phyloP scores from a whole-genome alignment of 2,329 filamentous ascomycete species.

The Sporothrix brunneoviolacea region DNA sequence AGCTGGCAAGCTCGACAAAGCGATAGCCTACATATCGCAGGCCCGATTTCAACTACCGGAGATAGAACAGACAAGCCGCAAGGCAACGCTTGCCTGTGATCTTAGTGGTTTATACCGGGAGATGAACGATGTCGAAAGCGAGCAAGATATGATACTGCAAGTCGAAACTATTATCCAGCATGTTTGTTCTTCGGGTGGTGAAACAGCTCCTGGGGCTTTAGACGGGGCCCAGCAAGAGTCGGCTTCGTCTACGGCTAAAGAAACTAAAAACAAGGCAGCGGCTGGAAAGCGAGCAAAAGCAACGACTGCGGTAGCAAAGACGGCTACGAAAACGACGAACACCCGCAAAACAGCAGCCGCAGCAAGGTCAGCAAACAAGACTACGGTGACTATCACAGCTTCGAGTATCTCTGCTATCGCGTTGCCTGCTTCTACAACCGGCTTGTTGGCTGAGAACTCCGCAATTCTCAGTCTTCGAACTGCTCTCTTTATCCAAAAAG shows the following conservation, averaged over 20 bases:
- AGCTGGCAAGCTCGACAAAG: slow-evolving; percentile 53
- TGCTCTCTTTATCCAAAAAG: slow-evolving; percentile 36
- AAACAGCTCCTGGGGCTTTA: too few relatives aligned
- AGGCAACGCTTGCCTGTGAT: slow-evolving; percentile 45
- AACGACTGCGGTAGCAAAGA: slow-evolving; percentile 25
- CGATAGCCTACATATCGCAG: slow-evolving; percentile 47
- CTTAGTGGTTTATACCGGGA: slow-evolving; percentile 51
- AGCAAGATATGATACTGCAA: slow-evolving; percentile 36
- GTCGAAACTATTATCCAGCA: slow-evolving; percentile 37
- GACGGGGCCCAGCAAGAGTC: not conserved
- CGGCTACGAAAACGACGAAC: slow-evolving; percentile 12
- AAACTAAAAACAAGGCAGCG: not conserved
- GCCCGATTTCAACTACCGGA: slow-evolving; percentile 45
- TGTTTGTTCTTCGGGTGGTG: too few relatives aligned
- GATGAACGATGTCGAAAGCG: slow-evolving; percentile 38
- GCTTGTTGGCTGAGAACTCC: slow-evolving; percentile 18
- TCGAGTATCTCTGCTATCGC: not conserved
- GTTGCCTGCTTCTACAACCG: not conserved
- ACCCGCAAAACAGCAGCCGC: slow-evolving; percentile 23
- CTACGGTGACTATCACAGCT: not conserved
- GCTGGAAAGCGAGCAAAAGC: slow-evolving; percentile 20
- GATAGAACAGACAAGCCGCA: slow-evolving; percentile 37
- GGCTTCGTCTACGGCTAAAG: too few relatives aligned
- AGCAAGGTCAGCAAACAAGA: slow-evolving; percentile 12
- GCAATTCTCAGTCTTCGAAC: slow-evolving; percentile 28